Base-by-base conservation (phyloP, 2,329 filamentous ascomycete genomes). In the Cylindrodendrum hubeiense region DNA sequence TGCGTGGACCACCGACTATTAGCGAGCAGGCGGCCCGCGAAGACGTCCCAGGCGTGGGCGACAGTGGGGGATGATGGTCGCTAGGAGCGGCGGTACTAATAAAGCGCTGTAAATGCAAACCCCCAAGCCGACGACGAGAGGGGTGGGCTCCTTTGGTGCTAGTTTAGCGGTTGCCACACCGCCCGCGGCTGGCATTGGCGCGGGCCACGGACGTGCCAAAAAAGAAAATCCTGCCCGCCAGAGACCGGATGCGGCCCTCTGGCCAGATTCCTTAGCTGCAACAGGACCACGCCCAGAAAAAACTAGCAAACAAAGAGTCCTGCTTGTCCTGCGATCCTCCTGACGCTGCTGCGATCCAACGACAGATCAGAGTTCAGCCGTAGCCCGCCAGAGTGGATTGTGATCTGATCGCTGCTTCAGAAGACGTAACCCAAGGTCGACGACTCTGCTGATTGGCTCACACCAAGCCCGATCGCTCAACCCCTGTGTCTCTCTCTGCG, bases 101-200 rank as follows among this genome's bases (percentile, higher is more conserved):
- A 39, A 39, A 33, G 43, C 28, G 33, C 41, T 15, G 54, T n/a
- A 33, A 22, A 37, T 34, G 55, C 49, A 33, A 54, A 24, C 2
- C 47, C 19, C 49, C 37, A 7, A 28, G 19, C 43, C 55, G 55
- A 44, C 37, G n/a, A 34, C 26, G 44, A 41, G 26, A 28, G 54
- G 21, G 56, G 50, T 47, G 58, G 60, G 37, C 51, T 49, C 37
- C 37, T 19, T 51, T 19, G 51, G 68, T 53, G 66, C 69, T 64
- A 66, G 55, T 17, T 54, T 67, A 67, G 62, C 69, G 64, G 56
- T 56, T 69, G 65, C 65, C 68, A 73, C 71, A 73, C 72, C 72
- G 72, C 71, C 70, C 69, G 72, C 72, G 69, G 66, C 71, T 72
- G 71, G 53, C 49, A 61, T 62, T 74, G 62, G 64, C 66, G 67